Evolutionary conservation across 176 grass and related monocot genomes (phyloP), one percentile per base, ranked within the genome.

Genomic region (maize (Zea mays)): DNA sequence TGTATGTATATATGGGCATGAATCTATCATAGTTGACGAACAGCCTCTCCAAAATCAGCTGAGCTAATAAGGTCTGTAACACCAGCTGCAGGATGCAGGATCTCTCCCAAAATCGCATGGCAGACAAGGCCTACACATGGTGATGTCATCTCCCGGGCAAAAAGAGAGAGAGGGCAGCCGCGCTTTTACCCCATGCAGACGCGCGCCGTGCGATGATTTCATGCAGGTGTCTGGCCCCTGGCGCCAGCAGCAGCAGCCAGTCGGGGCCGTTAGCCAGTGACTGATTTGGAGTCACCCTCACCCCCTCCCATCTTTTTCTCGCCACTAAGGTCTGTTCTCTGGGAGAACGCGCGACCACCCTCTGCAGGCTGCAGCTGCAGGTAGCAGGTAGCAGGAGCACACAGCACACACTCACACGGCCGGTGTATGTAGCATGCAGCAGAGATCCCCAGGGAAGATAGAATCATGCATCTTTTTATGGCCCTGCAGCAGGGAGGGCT

Each of bases 281-380:
- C 78, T 81, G 67, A 88, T 69, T 83, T 60, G 50, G 67, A 20
- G 80, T 83, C 79, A 87, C 74, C 74, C 60, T 74, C 85, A 51
- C 10, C 17, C 46, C 45, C 17, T 38, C 45, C 16, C 44, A 44
- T 62, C 68, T 33, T 89, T 88, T 81, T 72, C 59, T 73, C 50
- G 49, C 87, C 87, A 85, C 87, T 85, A 89, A 67, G 59, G 41
- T 65, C 21, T 89, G 87, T 81, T 85, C 71, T 89, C 87, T 81
- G 2, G 78, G 87, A 81, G 66, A 77, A 65, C 20, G 82, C 20
- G 82, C 80, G 67, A 10, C 10, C 54, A 11, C 11, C 76, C 76
- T 27, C 76, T 27, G 27, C 27, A 27, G 27, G 27, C 27, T 52
- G 47, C 35, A 78, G 9, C 20, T 70, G 67, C 17, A 48, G 44